Conservation (phyloP, 2,329 filamentous ascomycete genomes). For the Thielaviopsis populi region DNA sequence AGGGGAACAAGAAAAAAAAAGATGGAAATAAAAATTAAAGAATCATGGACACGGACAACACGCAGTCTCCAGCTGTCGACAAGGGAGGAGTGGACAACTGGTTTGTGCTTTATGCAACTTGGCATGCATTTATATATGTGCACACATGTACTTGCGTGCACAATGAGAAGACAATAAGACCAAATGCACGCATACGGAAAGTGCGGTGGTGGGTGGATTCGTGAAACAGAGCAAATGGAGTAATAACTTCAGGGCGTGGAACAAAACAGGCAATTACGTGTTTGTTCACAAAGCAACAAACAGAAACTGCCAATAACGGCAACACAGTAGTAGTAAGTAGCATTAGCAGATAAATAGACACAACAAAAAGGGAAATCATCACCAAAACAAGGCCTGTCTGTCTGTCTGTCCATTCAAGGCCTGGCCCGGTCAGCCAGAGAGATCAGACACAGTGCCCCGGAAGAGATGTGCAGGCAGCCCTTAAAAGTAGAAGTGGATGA, state of each 20-base stretch:
- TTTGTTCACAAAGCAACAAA: neutral
- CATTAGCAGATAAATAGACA: neutral
- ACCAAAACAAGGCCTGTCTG: too few relatives aligned
- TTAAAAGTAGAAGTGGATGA: neutral
- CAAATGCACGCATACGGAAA: neutral
- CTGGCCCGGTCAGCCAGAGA: neutral
- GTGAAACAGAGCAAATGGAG: neutral
- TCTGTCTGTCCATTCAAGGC: too few relatives aligned
- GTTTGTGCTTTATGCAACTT: neutral
- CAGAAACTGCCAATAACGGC: neutral
- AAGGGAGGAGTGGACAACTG: neutral
- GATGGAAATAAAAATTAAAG: too few relatives aligned
- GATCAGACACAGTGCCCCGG: neutral
- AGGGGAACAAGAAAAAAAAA: too few relatives aligned
- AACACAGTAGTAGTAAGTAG: too few relatives aligned
- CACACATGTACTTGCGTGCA: neutral
- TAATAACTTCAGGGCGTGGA: neutral
- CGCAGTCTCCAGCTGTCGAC: neutral
- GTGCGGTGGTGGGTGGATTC: constrained; percentile 1
- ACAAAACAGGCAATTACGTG: neutral
- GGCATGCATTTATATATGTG: neutral
- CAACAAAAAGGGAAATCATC: neutral
- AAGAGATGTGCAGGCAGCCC: neutral
- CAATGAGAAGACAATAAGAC: neutral
- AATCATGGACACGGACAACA: neutral